These are phyloP conservation scores for Geotrichum fermentans DNA, from an alignment of 1,139 yeast genomes.

Conservation along the genomic window DNA sequence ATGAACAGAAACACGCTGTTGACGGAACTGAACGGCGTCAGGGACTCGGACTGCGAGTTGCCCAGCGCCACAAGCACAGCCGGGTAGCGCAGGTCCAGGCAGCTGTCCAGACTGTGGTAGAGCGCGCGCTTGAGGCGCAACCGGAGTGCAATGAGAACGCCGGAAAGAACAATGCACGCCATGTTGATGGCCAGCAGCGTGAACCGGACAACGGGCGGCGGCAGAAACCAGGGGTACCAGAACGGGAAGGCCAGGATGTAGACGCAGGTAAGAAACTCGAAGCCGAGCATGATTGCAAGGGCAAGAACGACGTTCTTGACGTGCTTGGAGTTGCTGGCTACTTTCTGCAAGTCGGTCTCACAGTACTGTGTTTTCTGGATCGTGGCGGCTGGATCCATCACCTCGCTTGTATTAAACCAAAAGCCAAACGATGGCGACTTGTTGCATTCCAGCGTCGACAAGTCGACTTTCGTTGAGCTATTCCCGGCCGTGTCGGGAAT, in stretches of 20 bases:
- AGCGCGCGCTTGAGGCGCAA: not conserved
- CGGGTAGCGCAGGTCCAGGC: not conserved
- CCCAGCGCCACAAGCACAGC: not conserved
- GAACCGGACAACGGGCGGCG: not conserved
- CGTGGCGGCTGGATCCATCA: not conserved
- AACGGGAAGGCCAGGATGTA: not conserved
- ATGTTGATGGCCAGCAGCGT: not conserved
- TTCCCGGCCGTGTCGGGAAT: not conserved
- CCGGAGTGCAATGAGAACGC: not conserved
- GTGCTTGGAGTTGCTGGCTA: too few species aligned
- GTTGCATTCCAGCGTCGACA: not conserved
- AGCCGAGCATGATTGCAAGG: not conserved
- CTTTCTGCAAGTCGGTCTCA: too few species aligned
- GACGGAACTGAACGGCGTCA: not conserved
- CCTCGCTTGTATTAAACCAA: not conserved
- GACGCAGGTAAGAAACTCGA: not conserved
- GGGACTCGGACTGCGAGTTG: not conserved
- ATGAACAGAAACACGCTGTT: not conserved
- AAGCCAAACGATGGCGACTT: not conserved
- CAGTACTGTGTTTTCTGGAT: not conserved
- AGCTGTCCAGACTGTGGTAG: not conserved
- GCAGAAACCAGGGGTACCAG: not conserved
- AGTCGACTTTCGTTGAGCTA: not conserved
- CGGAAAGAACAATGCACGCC: not conserved
- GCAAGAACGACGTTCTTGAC: not conserved